These are phyloP conservation scores for Aureobasidium sp. DNA, from an alignment of 2,329 filamentous ascomycete species.

Conservation along the genomic window DNA sequence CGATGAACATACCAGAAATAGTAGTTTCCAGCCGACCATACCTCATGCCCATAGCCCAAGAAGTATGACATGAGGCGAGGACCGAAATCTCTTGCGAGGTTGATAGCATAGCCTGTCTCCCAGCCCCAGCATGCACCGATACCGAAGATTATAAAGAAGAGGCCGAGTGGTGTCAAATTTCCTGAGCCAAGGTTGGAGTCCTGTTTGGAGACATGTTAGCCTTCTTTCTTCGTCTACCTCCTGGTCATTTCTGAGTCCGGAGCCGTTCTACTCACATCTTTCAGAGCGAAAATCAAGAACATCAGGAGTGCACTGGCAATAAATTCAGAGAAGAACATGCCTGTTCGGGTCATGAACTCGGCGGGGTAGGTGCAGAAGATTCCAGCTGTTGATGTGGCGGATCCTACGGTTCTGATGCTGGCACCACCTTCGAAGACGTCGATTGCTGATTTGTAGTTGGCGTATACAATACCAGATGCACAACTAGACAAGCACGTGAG, in stretches of 20 bases:
- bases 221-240: neutral
- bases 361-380: conserved; percentile 62
- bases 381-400: conserved; percentile 38
- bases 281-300: conserved; percentile 62
- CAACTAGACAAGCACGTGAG: conserved; percentile 21
- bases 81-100: conserved; percentile 62
- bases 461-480: conserved; percentile 42
- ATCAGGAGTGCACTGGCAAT: conserved; percentile 61
- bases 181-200: conserved; percentile 51
- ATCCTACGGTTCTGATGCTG: conserved; percentile 51
- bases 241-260: neutral
- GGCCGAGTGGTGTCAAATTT: conserved; percentile 50
- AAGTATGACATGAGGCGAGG: conserved; percentile 60
- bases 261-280: conserved; percentile 36
- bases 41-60: conserved; percentile 59
- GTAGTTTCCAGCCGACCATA: conserved; percentile 61
- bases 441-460: conserved; percentile 36
- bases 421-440: conserved; percentile 41
- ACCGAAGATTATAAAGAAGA: conserved; percentile 69
- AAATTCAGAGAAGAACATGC: conserved; percentile 67
- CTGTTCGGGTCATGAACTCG: conserved; percentile 45
- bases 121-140: conserved; percentile 52
- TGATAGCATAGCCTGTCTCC: conserved; percentile 65
- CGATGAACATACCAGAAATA: conserved; percentile 62
- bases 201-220: conserved; percentile 16